Evolutionary conservation across 1,139 yeast species (phyloP), one percentile per base, ranked within the genome.

Genomic region (Meyerozyma athensensis): DNA sequence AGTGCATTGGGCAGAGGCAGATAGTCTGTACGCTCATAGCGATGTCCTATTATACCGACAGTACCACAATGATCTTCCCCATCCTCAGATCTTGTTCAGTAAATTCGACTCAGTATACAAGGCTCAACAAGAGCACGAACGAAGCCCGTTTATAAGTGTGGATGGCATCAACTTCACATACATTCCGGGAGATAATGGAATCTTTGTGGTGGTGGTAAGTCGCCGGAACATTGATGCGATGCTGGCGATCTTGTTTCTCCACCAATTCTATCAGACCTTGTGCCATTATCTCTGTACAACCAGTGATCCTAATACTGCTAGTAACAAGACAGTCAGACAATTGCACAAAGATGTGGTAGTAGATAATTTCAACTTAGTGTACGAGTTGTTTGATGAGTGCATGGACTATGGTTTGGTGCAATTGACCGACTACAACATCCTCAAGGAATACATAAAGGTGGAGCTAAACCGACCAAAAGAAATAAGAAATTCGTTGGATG

Each of bases 391-490:
- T 18, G 76, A 70, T 40, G 76, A 70, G 43, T 68, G 74, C 46
- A 58, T 70, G 58, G 76, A 70, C 43, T 60, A 63, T 39, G 76
- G 76, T 6, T 49, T 69, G 4, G 50, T 66, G 10, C 76, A 70
- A 43, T 54, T 62, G 39, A 67, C 75, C 1, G 75, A 70, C 45
- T 68, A 61, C 46, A 69, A 66, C 41, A 61, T 70, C 22, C 52
- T 70, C 28, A 67, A 65, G 41, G 76, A 70, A 41, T 70, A 65
- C 47, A 69, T 70, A 38, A 70, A 69, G 46, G 60, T 67, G 34
- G 63, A 60, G 38, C 62, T 65, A 7, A 65, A 64, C 45, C 42
- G 56, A 8, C 67, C 71, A 0, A 50, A 49, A 24, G 4, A 12
- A 26, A 30, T 8, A 6, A 18, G 37, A 32, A 44, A 38, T 3